phyloP scores from a whole-genome alignment of 2,329 filamentous ascomycete genomes.

The Claviceps sp. region DNA sequence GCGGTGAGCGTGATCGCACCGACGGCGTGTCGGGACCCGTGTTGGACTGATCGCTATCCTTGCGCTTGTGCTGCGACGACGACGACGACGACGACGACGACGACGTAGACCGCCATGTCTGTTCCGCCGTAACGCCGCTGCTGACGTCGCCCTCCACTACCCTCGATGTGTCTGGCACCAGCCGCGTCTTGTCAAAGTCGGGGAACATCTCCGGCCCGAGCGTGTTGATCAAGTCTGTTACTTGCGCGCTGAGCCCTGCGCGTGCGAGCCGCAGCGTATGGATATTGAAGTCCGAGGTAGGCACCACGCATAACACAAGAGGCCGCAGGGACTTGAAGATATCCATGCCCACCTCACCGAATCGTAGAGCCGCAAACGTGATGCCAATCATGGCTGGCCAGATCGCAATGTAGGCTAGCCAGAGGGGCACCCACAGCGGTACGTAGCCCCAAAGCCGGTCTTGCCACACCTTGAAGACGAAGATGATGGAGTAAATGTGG shows the following conservation, averaged over 20 bases:
- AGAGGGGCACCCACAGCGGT: constrained; percentile 68
- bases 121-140: constrained; percentile 13
- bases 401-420: constrained; percentile 59
- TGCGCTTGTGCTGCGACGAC: constrained; percentile 22
- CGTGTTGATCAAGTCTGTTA: constrained; percentile 87
- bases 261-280: constrained; percentile 62
- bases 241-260: constrained; percentile 61
- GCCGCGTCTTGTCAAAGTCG: constrained; percentile 73
- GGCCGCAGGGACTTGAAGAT: constrained; percentile 90
- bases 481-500: constrained; percentile 61
- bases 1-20: constrained; percentile 25
- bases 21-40: constrained; percentile 21
- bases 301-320: constrained; percentile 71
- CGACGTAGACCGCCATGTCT: background rate
- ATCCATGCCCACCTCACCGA: constrained; percentile 98
- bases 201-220: constrained; percentile 92
- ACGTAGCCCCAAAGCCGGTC: constrained; percentile 76
- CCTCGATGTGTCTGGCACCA: constrained; percentile 44
- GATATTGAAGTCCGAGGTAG: constrained; percentile 72
- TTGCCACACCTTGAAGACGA: constrained; percentile 64
- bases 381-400: constrained; percentile 74
- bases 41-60: constrained; percentile 37
- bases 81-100: no score
- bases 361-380: constrained; percentile 84
- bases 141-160: constrained; percentile 17